phyloP scores from a whole-genome alignment of 257 asterid genomes.

The Solanum sejunctum region DNA sequence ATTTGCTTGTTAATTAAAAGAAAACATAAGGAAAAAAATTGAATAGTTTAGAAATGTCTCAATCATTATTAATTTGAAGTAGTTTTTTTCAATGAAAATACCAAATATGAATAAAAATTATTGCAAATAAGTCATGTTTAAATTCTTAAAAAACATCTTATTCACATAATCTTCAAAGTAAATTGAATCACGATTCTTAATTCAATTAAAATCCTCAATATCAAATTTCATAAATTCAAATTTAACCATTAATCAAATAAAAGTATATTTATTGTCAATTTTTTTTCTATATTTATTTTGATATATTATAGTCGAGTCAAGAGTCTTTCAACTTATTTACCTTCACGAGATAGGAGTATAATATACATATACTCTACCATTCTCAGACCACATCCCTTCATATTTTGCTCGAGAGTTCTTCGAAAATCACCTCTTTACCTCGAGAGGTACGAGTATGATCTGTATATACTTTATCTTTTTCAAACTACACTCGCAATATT shows the following conservation, averaged over 20 bases:
- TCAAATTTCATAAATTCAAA: too few species aligned
- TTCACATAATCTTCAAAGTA: background rate
- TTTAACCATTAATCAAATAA: too few species aligned
- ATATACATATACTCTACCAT: accelerated
- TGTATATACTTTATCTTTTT: accelerated
- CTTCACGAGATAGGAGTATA: accelerated
- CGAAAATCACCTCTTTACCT: background rate
- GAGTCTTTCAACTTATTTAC: accelerated
- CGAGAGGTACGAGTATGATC: accelerated
- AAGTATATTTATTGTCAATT: too few species aligned
- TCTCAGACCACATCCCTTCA: background rate
- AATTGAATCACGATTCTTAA: background rate
- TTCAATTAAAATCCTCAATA: background rate
- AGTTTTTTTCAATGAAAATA: background rate
- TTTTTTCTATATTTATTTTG: background rate
- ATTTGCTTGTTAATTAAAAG: background rate
- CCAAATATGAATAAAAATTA: background rate
- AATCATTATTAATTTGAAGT: background rate
- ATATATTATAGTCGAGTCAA: accelerated
- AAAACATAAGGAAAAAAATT: background rate
- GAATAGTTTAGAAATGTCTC: background rate
- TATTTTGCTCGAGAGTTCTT: accelerated
- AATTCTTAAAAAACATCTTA: background rate
- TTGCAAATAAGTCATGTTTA: background rate
- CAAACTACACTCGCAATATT: accelerated